A percentile compares a stretch with the other conserved stretches of the same genome.
These are phyloP conservation scores for Geotrichum cucujoidarum DNA, from an alignment of 1,139 yeast genomes.

Conservation along the genomic window DNA sequence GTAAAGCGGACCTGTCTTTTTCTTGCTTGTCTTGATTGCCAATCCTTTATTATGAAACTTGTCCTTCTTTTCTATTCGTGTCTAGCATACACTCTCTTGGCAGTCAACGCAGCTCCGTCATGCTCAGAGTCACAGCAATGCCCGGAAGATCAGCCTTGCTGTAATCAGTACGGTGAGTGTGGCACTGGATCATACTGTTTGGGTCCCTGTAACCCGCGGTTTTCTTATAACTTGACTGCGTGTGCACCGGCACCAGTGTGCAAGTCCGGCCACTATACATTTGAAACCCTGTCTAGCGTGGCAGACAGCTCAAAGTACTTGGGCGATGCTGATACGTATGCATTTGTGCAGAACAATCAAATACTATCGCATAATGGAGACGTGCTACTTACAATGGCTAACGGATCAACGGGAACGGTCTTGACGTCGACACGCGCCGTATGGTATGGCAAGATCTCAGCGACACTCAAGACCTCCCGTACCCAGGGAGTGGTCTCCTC, in stretches of 20 bases:
- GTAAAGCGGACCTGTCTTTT: too few relatives aligned
- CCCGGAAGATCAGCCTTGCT: conserved; percentile 71
- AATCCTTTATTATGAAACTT: background rate
- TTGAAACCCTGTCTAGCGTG: conserved; percentile 32
- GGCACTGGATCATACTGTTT: conserved; percentile 80
- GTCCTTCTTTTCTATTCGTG: background rate
- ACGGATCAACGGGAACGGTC: conserved; percentile 69
- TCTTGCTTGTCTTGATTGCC: too few relatives aligned
- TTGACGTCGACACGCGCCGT: conserved; percentile 71
- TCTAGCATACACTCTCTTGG: background rate
- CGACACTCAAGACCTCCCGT: conserved; percentile 67
- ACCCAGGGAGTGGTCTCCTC: conserved; percentile 80
- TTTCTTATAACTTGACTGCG: conserved; percentile 54
- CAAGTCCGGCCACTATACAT: conserved; percentile 23
- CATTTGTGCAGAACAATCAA: conserved; percentile 74
- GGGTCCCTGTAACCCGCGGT: conserved; percentile 76
- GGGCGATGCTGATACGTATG: conserved; percentile 63
- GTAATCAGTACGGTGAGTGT: conserved; percentile 76
- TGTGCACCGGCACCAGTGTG: conserved; percentile 59
- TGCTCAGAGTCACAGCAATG: conserved; percentile 54
- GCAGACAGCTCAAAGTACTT: conserved; percentile 47
- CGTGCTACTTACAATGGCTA: conserved; percentile 70
- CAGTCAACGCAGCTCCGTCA: conserved; percentile 32
- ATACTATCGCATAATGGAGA: conserved; percentile 50
- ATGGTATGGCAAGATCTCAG: conserved; percentile 81